These are phyloP conservation scores for Ustilago vetiveriae DNA, from an alignment of 1,284 basidiomycete genomes.

Conservation along the genomic window DNA sequence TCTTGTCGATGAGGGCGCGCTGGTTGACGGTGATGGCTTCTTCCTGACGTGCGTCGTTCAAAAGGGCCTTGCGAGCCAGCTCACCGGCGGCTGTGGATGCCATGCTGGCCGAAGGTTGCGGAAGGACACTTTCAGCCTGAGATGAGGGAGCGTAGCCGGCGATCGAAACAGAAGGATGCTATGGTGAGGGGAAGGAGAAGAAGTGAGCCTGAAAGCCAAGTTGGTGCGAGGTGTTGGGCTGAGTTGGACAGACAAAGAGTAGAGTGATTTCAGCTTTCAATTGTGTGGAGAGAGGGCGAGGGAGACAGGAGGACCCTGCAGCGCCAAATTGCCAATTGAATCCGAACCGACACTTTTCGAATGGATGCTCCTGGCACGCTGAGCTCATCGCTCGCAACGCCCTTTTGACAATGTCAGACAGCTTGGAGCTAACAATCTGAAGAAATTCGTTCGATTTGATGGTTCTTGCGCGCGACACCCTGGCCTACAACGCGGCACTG, in stretches of 20 bases:
- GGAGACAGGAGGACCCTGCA: conserved; percentile 3
- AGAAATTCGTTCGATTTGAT: no score
- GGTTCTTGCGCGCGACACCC: no score
- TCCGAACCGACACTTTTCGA: conserved; percentile 3
- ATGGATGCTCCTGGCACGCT: conserved; percentile 5
- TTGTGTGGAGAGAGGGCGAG: not conserved
- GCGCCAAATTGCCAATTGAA: not conserved
- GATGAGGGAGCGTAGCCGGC: no score
- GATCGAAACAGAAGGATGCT: no score
- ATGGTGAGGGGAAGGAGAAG: no score
- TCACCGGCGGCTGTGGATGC: conserved; percentile 33
- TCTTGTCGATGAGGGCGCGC: conserved; percentile 71
- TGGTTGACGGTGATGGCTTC: conserved; percentile 95
- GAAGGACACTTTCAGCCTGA: no score
- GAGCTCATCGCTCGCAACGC: conserved; percentile 14
- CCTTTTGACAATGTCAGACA: no score
- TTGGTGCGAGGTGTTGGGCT: not conserved
- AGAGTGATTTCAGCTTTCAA: no score
- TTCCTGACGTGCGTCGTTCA: conserved; percentile 52
- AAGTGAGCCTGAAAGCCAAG: no score
- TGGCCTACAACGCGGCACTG: no score
- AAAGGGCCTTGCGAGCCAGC: conserved; percentile 51
- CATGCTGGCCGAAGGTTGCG: conserved; percentile 15
- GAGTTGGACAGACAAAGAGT: not conserved
- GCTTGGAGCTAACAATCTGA: no score